A percentile compares a stretch with the other conserved stretches of the same genome.
Evolutionary conservation across 2,329 filamentous ascomycete species (phyloP).

Genomic region (Fusarium devonianum): DNA sequence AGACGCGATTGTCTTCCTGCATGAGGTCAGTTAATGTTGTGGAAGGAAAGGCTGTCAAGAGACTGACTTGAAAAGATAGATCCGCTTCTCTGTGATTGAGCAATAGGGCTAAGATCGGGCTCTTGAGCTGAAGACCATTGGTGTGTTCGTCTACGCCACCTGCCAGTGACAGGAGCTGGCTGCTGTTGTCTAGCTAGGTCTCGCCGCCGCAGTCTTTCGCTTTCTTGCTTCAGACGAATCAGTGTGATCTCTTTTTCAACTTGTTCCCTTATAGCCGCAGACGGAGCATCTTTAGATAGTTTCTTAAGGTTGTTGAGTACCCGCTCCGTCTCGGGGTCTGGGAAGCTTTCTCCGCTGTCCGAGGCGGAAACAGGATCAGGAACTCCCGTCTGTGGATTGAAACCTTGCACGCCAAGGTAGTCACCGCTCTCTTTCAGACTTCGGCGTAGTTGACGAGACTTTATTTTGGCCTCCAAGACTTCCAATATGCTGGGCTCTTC

Average conservation of each 20-base stretch:
- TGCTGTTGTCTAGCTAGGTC: constrained; percentile 49
- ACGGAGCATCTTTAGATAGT: constrained; percentile 46
- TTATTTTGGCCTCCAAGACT: constrained; percentile 44
- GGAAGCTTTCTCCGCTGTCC: constrained; percentile 52
- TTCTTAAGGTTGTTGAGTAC: constrained; percentile 45
- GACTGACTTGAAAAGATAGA: constrained; percentile 38
- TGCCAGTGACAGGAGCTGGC: constrained; percentile 44
- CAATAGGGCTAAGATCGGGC: constrained; percentile 58
- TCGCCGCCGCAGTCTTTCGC: constrained; percentile 54
- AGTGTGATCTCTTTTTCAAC: constrained; percentile 54
- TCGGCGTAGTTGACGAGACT: constrained; percentile 49
- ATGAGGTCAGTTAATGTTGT: constrained; percentile 14
- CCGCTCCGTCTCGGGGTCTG: constrained; percentile 43
- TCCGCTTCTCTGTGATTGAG: constrained; percentile 49
- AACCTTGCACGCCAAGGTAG: constrained; percentile 65
- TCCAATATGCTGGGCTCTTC: constrained; percentile 5
- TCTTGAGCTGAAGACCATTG: constrained; percentile 62
- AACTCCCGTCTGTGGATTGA: constrained; percentile 64
- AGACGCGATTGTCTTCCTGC: constrained; percentile 15
- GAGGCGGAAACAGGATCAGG: constrained; percentile 60
- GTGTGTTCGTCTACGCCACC: constrained; percentile 54
- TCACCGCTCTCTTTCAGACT: constrained; percentile 63
- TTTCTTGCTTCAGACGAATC: constrained; percentile 42
- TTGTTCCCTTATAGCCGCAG: constrained; percentile 52
- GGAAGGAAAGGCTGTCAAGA: constrained; percentile 17